These are phyloP conservation scores for Cercophora samala DNA, from an alignment of 495 filamentous ascomycete species.

Conservation along the genomic window DNA sequence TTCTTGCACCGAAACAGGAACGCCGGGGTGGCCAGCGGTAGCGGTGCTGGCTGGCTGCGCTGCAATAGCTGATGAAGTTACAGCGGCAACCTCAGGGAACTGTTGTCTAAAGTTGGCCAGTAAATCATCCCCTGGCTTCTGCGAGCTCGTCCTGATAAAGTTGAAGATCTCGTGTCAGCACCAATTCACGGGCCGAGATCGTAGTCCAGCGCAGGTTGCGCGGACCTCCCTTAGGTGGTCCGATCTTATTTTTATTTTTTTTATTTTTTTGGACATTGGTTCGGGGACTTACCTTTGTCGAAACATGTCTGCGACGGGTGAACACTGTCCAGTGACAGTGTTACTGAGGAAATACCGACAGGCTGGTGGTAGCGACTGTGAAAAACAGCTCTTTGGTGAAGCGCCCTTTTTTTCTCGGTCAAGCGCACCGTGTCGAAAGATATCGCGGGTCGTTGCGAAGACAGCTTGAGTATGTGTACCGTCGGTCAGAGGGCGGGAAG, in stretches of 20 bases:
- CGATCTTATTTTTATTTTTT: not conserved
- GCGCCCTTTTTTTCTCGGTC: not conserved
- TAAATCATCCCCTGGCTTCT: conserved; percentile 83
- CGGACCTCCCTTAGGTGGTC: not conserved
- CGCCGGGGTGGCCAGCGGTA: conserved; percentile 39
- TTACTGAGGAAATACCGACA: not conserved
- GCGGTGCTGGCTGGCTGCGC: conserved; percentile 36
- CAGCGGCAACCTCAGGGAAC: conserved; percentile 62
- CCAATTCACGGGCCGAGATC: not conserved
- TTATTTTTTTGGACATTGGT: not conserved
- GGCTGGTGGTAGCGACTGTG: not conserved
- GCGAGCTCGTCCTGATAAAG: conserved; percentile 66
- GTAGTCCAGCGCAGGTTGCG: not conserved
- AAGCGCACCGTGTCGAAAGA: not conserved
- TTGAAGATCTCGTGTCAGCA: conserved; percentile 25
- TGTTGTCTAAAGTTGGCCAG: conserved; percentile 77
- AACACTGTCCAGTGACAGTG: conserved; percentile 19
- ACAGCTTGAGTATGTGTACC: not conserved
- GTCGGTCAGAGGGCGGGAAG: not conserved
- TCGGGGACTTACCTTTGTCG: conserved; percentile 34
- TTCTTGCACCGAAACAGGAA: conserved; percentile 44
- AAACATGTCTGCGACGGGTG: conserved; percentile 34
- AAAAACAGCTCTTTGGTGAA: not conserved
- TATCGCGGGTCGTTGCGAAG: not conserved
- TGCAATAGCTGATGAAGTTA: conserved; percentile 33